Evolutionary conservation across 108 stramenopile species (phyloP), one percentile per base, ranked within the genome.

Genomic region (Chaetoceros muelleri): DNA sequence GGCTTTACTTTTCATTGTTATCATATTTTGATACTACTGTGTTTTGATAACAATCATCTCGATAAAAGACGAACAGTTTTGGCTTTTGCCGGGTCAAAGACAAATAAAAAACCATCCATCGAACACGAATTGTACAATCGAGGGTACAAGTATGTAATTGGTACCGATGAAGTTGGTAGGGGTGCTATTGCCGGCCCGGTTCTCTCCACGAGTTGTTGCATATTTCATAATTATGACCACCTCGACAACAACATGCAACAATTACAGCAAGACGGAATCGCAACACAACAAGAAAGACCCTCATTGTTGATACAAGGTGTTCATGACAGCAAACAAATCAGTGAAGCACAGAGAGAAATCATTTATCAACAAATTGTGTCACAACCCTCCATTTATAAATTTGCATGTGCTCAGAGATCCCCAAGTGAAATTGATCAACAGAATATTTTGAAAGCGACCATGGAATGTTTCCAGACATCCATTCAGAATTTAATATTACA

Each of bases 151-250:
- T 65, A 71, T 48, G 55, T 90, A 24, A 68, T 90, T 49, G 87
- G 87, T 1, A 71, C 73, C 48, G 87, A 90, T 69, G 87, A 90
- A 48, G 55, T 74, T 20, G 87, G 87, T n/a, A 65, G 76, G n/a
- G 87, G 81, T 1, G 74, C 75, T 30, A 71, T 90, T 31, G 87
- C 87, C 16, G 87, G 87, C 29, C 87, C 87, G 0, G 67, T 90
- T 31, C 73, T 90, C 0, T 74, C 70, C 22, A 82, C 82, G 19
- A 82, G 73, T 57, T 82, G 79, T 40, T 82, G 83, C 50, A 30
- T 84, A 59, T 28, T 67, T 46, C 55, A 30, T 28, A 24, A 29
- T 28, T 20, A 60, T 53, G 17, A 16, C 28, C 2, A 17, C 28
- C 28, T 29, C 17, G 53, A 54, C 20, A 28, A 29, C 3, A n/a